Conservation (phyloP, 148 eudicot genomes). For the Arbutus unedo region DNA sequence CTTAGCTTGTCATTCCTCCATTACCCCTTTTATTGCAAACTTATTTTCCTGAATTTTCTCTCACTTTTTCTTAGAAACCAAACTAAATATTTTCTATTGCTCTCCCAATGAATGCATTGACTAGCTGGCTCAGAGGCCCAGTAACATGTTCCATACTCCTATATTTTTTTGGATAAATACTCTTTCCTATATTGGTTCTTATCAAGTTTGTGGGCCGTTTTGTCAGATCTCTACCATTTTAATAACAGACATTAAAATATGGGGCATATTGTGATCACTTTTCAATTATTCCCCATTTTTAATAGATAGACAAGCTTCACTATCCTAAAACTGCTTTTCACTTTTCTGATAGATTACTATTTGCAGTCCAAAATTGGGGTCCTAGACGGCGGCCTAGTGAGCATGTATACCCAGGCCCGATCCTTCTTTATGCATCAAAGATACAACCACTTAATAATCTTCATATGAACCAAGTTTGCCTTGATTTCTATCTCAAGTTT, state of each 20-base stretch:
- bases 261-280: background rate
- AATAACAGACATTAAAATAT: background rate
- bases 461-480: background rate
- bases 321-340: background rate
- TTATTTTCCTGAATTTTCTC: background rate
- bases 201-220: background rate
- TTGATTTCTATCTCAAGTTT: background rate
- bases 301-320: background rate
- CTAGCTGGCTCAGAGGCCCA: background rate
- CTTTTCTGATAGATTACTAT: background rate
- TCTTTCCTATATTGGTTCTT: background rate
- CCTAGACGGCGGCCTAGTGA: too few relatives aligned
- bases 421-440: background rate
- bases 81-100: background rate
- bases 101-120: background rate
- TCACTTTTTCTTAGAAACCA: constrained; percentile 4
- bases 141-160: background rate
- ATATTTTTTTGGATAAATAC: too few relatives aligned
- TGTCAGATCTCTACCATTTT: background rate
- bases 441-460: background rate
- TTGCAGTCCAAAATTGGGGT: too few relatives aligned
- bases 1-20: too few relatives aligned
- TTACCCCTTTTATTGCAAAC: background rate
- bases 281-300: background rate
- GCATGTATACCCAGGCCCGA: too few relatives aligned